phyloP scores from a whole-genome alignment of 2,329 filamentous ascomycete genomes.

The Fusarium avenaceum region DNA sequence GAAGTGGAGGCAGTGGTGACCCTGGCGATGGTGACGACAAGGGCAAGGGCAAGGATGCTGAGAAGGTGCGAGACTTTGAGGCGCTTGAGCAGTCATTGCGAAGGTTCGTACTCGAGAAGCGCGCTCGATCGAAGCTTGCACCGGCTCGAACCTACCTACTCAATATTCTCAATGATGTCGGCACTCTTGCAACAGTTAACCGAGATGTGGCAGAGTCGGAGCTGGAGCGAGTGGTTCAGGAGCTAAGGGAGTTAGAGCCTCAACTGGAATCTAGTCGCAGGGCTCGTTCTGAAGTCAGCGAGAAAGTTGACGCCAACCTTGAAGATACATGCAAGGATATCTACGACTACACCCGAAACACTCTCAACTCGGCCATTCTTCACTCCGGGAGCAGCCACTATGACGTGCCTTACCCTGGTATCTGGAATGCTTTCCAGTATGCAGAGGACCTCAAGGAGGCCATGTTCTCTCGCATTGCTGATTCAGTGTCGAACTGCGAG shows the following conservation, averaged over 20 bases:
- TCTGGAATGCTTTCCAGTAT: constrained; percentile 89
- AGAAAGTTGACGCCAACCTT: constrained; percentile 84
- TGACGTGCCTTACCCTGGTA: constrained; percentile 86
- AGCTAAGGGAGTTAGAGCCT: constrained; percentile 86
- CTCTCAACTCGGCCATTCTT: constrained; percentile 80
- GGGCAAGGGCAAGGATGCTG: constrained; percentile 87
- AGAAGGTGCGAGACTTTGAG: constrained; percentile 91
- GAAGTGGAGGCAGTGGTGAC: constrained; percentile 68
- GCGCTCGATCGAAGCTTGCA: constrained; percentile 93
- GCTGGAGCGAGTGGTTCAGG: constrained; percentile 82
- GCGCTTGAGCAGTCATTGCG: constrained; percentile 89
- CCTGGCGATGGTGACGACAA: constrained; percentile 71
- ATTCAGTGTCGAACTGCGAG: constrained; percentile 83
- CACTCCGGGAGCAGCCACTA: constrained; percentile 82
- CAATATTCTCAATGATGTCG: constrained; percentile 90
- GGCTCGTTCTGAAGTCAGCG: constrained; percentile 82
- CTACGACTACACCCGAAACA: constrained; percentile 84
- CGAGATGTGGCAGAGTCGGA: constrained; percentile 87
- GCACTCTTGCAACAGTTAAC: constrained; percentile 87
- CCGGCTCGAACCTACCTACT: constrained; percentile 95
- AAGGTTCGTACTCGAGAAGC: constrained; percentile 95
- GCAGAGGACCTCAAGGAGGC: constrained; percentile 93
- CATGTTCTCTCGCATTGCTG: constrained; percentile 89
- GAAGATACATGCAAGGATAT: constrained; percentile 88
- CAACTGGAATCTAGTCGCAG: constrained; percentile 86